phyloP scores from a whole-genome alignment of 2,329 filamentous ascomycete species.

The Neonectria neomacrospora region DNA sequence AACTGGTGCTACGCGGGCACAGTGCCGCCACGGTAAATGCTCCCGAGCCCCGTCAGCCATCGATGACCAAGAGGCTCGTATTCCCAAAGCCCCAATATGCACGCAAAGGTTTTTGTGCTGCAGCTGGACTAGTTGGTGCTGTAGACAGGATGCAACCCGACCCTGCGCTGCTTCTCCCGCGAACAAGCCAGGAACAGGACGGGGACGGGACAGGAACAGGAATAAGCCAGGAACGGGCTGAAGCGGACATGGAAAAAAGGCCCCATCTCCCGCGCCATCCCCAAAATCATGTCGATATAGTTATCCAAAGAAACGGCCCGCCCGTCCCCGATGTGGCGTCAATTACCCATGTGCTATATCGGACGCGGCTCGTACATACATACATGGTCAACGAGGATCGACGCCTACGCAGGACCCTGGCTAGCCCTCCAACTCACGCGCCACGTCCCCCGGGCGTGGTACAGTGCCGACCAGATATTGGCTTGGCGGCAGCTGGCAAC shows the following conservation, averaged over 20 bases:
- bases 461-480: constrained; percentile 22
- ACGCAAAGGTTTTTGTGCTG: too few species aligned
- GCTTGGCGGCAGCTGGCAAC: constrained; percentile 21
- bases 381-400: constrained; percentile 2
- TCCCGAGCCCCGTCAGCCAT: constrained; percentile 2
- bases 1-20: background rate
- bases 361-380: constrained; percentile 14
- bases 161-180: background rate
- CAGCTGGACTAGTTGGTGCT: background rate
- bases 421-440: background rate
- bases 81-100: too few species aligned
- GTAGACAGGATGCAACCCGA: constrained; percentile 7
- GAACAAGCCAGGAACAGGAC: constrained; percentile 13
- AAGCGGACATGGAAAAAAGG: too few species aligned
- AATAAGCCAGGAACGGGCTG: background rate
- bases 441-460: constrained; percentile 17
- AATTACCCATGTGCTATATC: constrained; percentile 10
- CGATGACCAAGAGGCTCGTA: too few species aligned
- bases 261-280: too few species aligned
- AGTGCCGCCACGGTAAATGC: background rate
- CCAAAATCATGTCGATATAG: too few species aligned
- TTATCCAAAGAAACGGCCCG: background rate
- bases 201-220: constrained; percentile 12
- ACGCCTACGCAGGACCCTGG: background rate
- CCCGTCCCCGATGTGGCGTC: constrained; percentile 5